Evolutionary conservation across 176 grass and related monocot species (phyloP).

Genomic region (Pontederia crassipes): DNA sequence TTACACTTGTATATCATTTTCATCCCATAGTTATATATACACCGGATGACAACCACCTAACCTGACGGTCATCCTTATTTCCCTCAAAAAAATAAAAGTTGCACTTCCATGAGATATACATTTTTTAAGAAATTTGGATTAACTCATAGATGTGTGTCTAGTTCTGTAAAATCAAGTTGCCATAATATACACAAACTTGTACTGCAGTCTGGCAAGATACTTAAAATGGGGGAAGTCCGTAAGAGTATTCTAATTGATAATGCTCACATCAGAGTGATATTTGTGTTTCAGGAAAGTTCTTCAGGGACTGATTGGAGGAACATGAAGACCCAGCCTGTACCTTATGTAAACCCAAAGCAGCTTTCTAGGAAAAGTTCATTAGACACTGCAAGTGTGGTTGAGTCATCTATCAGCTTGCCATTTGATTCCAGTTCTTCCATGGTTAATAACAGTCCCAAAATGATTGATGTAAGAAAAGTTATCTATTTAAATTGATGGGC

Average conservation of each 20-base stretch:
- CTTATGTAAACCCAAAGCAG: conserved; percentile 56
- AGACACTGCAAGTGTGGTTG: conserved; percentile 37
- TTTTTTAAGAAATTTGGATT: too few relatives aligned
- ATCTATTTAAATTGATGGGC: not conserved
- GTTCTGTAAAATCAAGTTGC: too few relatives aligned
- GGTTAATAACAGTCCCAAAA: conserved; percentile 42
- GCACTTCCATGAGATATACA: too few relatives aligned
- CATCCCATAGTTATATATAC: too few relatives aligned
- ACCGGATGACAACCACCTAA: too few relatives aligned
- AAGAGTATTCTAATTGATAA: not conserved
- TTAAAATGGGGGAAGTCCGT: too few relatives aligned
- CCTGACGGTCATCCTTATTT: too few relatives aligned
- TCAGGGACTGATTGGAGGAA: conserved; percentile 65
- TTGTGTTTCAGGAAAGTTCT: conserved; percentile 38
- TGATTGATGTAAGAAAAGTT: conserved; percentile 38
- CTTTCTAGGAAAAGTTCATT: conserved; percentile 63
- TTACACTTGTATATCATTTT: too few relatives aligned
- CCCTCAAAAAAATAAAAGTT: too few relatives aligned
- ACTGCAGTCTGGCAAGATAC: too few relatives aligned
- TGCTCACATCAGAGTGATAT: not conserved
- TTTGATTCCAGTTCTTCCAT: conserved; percentile 23
- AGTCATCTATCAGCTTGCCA: conserved; percentile 49
- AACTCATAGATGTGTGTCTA: too few relatives aligned
- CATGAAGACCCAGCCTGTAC: conserved; percentile 57
- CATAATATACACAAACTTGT: too few relatives aligned